Base-by-base conservation (phyloP, 345 rosid genomes). In the Populus deltoides region DNA sequence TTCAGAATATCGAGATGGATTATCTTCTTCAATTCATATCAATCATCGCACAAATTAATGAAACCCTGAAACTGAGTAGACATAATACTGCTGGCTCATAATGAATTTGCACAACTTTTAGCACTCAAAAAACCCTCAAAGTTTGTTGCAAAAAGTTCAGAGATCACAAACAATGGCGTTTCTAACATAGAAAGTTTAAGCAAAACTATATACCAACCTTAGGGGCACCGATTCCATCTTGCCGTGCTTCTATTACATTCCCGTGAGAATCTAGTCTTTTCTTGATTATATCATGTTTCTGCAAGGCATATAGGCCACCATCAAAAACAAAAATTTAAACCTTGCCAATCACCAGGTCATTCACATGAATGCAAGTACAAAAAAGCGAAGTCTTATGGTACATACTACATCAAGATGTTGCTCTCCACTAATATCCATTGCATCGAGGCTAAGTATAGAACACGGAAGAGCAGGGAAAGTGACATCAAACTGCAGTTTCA, bases 351-450 rank as follows among this genome's bases (percentile, higher is more conserved):
- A 76, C 43, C n/a, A 29, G 31, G 62, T 20, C 39, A 20, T 2
- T 1, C 29, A 18, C 8, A 35, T 39, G 41, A 17, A 12, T 7
- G 38, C n/a, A 27, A 67, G 22, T 25, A 66, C 66, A 35, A 51
- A 22, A 47, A 10, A 31, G 39, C 70, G 65, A 72, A 9, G 65
- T 72, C 38, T 55, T n/a, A 53, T 11, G 57, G 75, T 68, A 86
- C 91, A 75, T 86, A 96, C 99, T 81, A 96, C 94, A 80, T 96
- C 99, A 82, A 96, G 96, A 86, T 93, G 99, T 63, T 93, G 93
- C 86, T 91, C 97, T 74, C 98, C 98, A 75, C 99, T 93, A 84
- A 91, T 90, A 85, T 96, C 99, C 94, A 96, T 96, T 35, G 98
- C 98, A 82, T 96, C 99, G 71, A 96, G 85, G 79, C 98, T 96